Evolutionary conservation across 441 rosid species (phyloP), one percentile per base, ranked within the genome.

Genomic region (Breynia disticha): DNA sequence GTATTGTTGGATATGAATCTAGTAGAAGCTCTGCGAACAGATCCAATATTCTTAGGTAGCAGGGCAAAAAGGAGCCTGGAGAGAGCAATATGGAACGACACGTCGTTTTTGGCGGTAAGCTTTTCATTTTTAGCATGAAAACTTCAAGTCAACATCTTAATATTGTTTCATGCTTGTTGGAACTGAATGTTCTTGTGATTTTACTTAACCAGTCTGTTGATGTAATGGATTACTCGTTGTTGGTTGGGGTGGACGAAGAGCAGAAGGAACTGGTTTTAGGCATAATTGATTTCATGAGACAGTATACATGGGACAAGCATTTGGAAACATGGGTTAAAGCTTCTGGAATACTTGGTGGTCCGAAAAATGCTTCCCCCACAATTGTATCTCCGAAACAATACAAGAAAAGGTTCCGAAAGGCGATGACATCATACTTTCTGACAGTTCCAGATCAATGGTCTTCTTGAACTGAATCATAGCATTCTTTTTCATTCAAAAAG

Each of bases 271-370:
- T 93, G 60, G 97, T 93, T 28, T 53, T 93, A 43, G 98, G 98
- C 22, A 93, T 93, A 55, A 93, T 93, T 11, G 98, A 93, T 76
- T 88, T 78, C 85, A 79, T 93, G 87, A 81, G 98, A 78, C 95
- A 91, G 60, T 91, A 91, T 68, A 91, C 98, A 48, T 91, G 98
- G 98, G 98, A 93, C 72, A 93, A 93, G 74, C 97, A 93, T 45
- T 71, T 93, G 59, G 98, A 93, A 83, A 86, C 98, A 7, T 89
- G 95, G 98, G 93, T 93, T 2, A 93, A 93, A 66, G 88, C 95
- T 10, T 68, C 90, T 0, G 95, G 96, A 28, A 82, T 88, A 35
- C 83, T 93, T 7, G 98, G 98, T 2, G 98, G 98, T 43, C 76
- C 69, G 0, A 93, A 68, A 67, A 84, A 88, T 53, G 85, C 82